A percentile compares a stretch with the other conserved stretches of the same genome.
These are phyloP conservation scores for Sporothrix pseudoabietina DNA, from an alignment of 2,329 filamentous ascomycete genomes.

Conservation along the genomic window DNA sequence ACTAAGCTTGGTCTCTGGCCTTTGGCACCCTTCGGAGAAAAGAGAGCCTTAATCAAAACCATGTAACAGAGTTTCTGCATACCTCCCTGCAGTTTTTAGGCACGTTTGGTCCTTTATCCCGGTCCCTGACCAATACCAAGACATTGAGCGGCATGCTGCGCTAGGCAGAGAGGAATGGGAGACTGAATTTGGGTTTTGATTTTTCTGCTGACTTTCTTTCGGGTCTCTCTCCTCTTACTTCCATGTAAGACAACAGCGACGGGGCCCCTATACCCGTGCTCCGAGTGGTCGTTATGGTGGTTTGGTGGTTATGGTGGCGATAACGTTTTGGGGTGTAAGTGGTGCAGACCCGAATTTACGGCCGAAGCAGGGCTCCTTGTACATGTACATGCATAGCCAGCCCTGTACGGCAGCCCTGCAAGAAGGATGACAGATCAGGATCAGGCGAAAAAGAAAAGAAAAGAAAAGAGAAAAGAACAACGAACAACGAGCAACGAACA, in stretches of 20 bases:
- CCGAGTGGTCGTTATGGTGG: not conserved
- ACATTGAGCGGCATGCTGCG: not conserved
- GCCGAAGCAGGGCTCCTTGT: not conserved
- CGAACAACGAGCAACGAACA: not conserved
- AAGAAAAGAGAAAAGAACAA: not conserved
- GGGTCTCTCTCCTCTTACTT: not conserved
- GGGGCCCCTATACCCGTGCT: not conserved
- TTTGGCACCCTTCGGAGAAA: not conserved
- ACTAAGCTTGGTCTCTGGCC: too few relatives aligned
- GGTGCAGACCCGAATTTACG: constrained; percentile 18
- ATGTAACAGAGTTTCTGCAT: not conserved
- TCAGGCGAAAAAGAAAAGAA: not conserved
- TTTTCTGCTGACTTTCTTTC: too few relatives aligned
- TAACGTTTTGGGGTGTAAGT: not conserved
- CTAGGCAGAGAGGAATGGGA: not conserved
- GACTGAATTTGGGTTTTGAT: too few relatives aligned
- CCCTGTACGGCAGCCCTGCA: not conserved
- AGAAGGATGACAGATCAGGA: constrained; percentile 12
- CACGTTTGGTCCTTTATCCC: not conserved
- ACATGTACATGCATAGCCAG: not conserved
- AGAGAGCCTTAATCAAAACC: constrained; percentile 3
- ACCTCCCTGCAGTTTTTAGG: not conserved
- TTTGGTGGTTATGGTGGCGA: not conserved
- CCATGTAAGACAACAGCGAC: not conserved
- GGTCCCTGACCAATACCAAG: not conserved